These are phyloP conservation scores for Isabelozyma rhagii DNA, from an alignment of 805 yeast species.

Conservation along the genomic window DNA sequence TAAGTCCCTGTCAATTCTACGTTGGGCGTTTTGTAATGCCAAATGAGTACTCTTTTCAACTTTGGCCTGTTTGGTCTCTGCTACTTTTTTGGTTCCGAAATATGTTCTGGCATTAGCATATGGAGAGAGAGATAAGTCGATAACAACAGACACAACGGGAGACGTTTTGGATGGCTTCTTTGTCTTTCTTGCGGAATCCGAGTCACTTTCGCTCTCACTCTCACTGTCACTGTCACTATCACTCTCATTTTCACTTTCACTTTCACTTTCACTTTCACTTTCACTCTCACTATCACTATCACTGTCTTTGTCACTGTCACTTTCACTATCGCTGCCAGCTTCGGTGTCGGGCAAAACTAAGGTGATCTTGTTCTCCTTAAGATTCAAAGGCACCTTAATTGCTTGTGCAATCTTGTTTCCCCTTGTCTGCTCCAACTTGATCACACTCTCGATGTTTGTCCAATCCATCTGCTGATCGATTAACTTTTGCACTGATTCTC, in stretches of 20 bases:
- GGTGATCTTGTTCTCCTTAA: constrained; percentile 64
- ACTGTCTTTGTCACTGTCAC: constrained; percentile 34
- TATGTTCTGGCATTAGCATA: constrained; percentile 86
- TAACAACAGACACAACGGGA: constrained; percentile 47
- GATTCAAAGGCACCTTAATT: constrained; percentile 66
- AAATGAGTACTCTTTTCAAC: constrained; percentile 73
- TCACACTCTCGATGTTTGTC: constrained; percentile 78
- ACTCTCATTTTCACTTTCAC: constrained; percentile 12
- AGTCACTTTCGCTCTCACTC: not conserved
- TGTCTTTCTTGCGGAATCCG: constrained; percentile 4
- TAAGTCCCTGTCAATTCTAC: constrained; percentile 70
- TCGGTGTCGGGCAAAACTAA: constrained; percentile 52
- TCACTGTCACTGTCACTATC: constrained; percentile 6
- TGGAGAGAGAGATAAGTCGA: constrained; percentile 71
- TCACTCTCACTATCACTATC: constrained; percentile 12
- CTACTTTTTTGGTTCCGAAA: constrained; percentile 72
- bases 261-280: constrained; percentile 5
- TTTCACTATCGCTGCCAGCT: constrained; percentile 33
- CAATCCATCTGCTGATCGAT: constrained; percentile 90
- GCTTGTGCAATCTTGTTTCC: constrained; percentile 61
- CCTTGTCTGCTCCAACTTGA: constrained; percentile 64
- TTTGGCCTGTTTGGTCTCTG: constrained; percentile 72
- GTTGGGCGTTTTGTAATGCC: constrained; percentile 82
- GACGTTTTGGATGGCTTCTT: constrained; percentile 5
- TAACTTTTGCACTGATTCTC: constrained; percentile 59